Percentiles rank a stretch among this genome's conserved stretches.
Evolutionary conservation across 768 basidiomycete species (phyloP).

Genomic region (Saitozyma sp.): DNA sequence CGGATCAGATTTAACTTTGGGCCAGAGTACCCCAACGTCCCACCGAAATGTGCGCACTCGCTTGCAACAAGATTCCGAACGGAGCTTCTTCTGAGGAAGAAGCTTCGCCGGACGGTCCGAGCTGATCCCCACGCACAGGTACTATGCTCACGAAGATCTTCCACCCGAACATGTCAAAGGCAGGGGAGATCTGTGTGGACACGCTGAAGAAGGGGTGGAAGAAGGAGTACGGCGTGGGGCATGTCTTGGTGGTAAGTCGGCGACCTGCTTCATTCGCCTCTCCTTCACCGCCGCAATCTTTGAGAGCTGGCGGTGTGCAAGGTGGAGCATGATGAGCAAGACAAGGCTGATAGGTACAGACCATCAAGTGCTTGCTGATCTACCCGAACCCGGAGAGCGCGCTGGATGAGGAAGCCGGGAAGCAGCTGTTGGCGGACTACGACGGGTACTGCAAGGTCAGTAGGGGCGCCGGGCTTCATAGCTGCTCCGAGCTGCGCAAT

Average conservation of each 20-base stretch:
- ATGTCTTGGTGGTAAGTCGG: slow-evolving; percentile 67
- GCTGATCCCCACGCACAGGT: slow-evolving; percentile 57
- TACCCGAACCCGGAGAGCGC: slow-evolving; percentile 97
- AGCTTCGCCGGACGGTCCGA: too few relatives aligned
- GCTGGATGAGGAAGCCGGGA: slow-evolving; percentile 92
- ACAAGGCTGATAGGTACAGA: slow-evolving; percentile 48
- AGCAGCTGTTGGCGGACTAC: slow-evolving; percentile 81
- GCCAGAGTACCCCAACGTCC: slow-evolving; percentile 87
- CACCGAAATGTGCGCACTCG: slow-evolving; percentile 75
- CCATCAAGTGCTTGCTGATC: slow-evolving; percentile 91
- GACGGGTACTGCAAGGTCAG: slow-evolving; percentile 68
- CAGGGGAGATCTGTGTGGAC: slow-evolving; percentile 94
- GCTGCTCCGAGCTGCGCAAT: not conserved
- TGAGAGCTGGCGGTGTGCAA: not conserved
- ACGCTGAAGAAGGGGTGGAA: slow-evolving; percentile 98
- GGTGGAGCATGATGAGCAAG: not conserved
- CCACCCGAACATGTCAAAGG: slow-evolving; percentile 87
- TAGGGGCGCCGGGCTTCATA: not conserved
- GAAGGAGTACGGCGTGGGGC: slow-evolving; percentile 80
- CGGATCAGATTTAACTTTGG: slow-evolving; percentile 81
- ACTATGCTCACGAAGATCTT: slow-evolving; percentile 94
- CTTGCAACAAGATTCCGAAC: not conserved
- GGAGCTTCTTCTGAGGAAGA: slow-evolving; percentile 1
- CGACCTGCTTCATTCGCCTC: not conserved
- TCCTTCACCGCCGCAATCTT: not conserved